Base-by-base conservation (phyloP, 2,329 filamentous ascomycete genomes). In the Aspergillus oerlinghausenensis region DNA sequence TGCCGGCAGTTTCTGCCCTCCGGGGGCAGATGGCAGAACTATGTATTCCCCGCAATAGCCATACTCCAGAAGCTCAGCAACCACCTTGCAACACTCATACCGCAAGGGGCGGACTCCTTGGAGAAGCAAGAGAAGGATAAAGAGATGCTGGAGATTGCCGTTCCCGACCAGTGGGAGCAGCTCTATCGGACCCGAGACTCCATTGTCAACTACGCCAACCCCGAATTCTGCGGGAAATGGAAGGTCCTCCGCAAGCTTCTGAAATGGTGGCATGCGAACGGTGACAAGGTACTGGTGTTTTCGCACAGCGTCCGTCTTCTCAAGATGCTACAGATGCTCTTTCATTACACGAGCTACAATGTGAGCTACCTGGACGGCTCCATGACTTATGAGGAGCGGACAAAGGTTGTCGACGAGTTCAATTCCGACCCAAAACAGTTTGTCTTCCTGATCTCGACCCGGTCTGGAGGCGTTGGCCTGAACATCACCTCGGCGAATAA, bases 401-500 rank as follows among this genome's bases (percentile, higher is more conserved):
- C 92, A 60, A 84, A 84, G 49, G 84, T 85, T 0, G 94, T 99
- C 0, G 89, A 96, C 67, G 88, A 91, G 50, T 99, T 96, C 82
- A 99, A 99, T 71, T 84, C 89, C 0, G 88, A 96, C 67, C 85
- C 91, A 0, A 82, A 80, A 3, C 90, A 94, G 67, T 99, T 99
- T 67, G 92, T 97, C 4, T 99, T 99, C 66, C 80, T 99, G 21
- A 97, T 99, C 66, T 96, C 90, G 23, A 97, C 94, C 6, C 90
- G 89, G 68, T 92, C 94, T 2, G 94, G 94, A 25, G 94, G 94
- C 4, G 89, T 97, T 0, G 94, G 94, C 0, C 80, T 99, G 28
- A 99, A 99, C 70, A 97, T 99, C 69, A 96, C 93, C 0, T 94
- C 91, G 1, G 94, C 94, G 1, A 99, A 99, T 75, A 97, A 97